Evolutionary conservation across 2,329 filamentous ascomycete genomes (phyloP), one percentile per base, ranked within the genome.

Genomic region (Beauveria australis): DNA sequence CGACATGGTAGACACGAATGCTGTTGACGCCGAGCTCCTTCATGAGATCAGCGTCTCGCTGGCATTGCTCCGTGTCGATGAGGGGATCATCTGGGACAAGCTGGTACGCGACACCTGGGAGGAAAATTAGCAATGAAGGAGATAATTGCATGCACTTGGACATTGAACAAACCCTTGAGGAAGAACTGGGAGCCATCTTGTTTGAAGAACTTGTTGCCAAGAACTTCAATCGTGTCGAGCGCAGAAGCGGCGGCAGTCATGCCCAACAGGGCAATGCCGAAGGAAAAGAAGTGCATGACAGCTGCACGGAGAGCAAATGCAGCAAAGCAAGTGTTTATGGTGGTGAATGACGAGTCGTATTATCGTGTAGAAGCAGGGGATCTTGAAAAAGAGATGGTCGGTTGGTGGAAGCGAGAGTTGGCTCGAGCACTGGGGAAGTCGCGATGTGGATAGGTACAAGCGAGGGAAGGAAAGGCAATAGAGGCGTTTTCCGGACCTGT

Each of bases 1-100:
- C 87, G 63, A 96, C 90, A 70, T 96, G 91, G 74, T 96, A 96
- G 62, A 94, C 89, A 61, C 92, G 89, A 68, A 96, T 91, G 33
- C 88, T 81, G 72, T 96, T 96, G 71, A 89, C 84, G 64, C 90
- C 91, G 59, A 96, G 78, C 19, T 86, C 84, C 72, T 89, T 82
- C 89, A 96, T 95, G 69, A 92, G 79, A 18, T 77, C 72, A 47
- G 87, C 87, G 76, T 96, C 92, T 66, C 85, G 84, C 67, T 81
- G 73, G 77, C 91, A 95, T 77, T 96, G 92, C 53, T 83, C 83
- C 46, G 82, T 81, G 71, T 94, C 83, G 66, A 89, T 76, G 64
- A 96, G 82, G 53, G 91, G 92, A 70, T 96, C 92, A 55, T 87
- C 79, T 33, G 76, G 72, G 37, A 75, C 76, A 63, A 85, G 73